Base-by-base conservation (phyloP, 2,329 filamentous ascomycete genomes). In the Aspergillus japonicus region DNA sequence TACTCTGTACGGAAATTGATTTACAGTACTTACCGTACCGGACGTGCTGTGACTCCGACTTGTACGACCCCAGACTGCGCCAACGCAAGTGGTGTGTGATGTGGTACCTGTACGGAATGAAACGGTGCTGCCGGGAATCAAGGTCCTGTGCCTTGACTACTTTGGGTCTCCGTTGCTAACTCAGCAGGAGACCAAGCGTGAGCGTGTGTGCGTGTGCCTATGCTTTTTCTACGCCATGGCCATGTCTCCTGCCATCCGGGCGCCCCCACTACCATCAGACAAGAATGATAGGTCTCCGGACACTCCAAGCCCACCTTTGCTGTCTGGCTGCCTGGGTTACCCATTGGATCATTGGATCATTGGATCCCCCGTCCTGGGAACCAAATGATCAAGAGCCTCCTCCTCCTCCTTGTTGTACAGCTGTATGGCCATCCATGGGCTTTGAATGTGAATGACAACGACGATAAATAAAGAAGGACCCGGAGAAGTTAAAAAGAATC, bases 251-350 rank as follows among this genome's bases (percentile, higher is more conserved):
- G 47, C 59, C 48, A 55, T 52, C 51, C 51, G 23, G 31, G 52
- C 21, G 56, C 52, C 60, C 59, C 57, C 60, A 62, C 60, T 26
- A 52, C 26, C 14, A 59, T 7, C 49, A 54, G 42, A 62, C 60
- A 60, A 57, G 57, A 62, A 62, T 54, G 52, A 44, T 44, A 44
- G 52, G 52, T 54, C 52, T 54, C 52, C 31, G 42, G 42, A 19
- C 16, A 16, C 19, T 44, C 16, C 39, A 44, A 44, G 16, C 16
- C 39, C 14, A 47, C 52, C 39, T 31, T 51, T 26, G 35, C 21
- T 29, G 26, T 29, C 39, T 47, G 44, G 26, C n/a, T 47, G 52
- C 42, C 52, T 54, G 48, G 39, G n/a, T 54, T 26, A 26, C 26
- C 26, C 8, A 29, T 29, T 29, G 26, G 26, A 29, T 29, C 26